These are phyloP conservation scores for Leccinum disarticulatum DNA, from an alignment of 768 basidiomycete species.

Conservation along the genomic window DNA sequence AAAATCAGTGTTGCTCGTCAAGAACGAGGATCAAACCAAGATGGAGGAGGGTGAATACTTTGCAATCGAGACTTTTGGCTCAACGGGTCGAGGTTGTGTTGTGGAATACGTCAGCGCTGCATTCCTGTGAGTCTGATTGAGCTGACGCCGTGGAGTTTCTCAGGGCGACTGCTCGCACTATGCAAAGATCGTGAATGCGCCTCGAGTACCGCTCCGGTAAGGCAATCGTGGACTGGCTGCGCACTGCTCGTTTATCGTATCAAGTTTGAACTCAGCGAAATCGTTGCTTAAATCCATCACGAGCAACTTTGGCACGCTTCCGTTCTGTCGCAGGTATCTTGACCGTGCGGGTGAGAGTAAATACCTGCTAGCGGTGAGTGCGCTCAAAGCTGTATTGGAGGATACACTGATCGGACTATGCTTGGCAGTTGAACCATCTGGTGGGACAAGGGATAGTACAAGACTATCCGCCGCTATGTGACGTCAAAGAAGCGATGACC, in stretches of 20 bases:
- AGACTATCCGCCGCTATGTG: conserved; percentile 91
- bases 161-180: conserved; percentile 96
- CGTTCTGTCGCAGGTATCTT: conserved; percentile 94
- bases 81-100: conserved; percentile 89
- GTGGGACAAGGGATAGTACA: conserved; percentile 87
- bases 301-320: conserved; percentile 90
- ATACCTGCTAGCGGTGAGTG: conserved; percentile 82
- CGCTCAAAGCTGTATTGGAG: background rate
- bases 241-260: conserved; percentile 2
- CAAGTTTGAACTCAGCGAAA: conserved; percentile 81
- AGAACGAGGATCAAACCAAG: conserved; percentile 85
- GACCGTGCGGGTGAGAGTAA: conserved; percentile 91
- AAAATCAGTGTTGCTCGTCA: conserved; percentile 89
- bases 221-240: conserved; percentile 20
- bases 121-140: background rate
- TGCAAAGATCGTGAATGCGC: conserved; percentile 68
- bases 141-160: background rate
- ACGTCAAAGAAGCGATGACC: conserved; percentile 84
- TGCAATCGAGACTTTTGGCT: conserved; percentile 98
- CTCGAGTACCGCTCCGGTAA: conserved; percentile 73
- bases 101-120: conserved; percentile 64
- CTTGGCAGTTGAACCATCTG: conserved; percentile 76
- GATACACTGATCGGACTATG: background rate
- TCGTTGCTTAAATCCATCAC: conserved; percentile 84
- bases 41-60: conserved; percentile 99